These are phyloP conservation scores for Eimeria necatrix DNA, from an alignment of 169 alveolate species.

Conservation along the genomic window DNA sequence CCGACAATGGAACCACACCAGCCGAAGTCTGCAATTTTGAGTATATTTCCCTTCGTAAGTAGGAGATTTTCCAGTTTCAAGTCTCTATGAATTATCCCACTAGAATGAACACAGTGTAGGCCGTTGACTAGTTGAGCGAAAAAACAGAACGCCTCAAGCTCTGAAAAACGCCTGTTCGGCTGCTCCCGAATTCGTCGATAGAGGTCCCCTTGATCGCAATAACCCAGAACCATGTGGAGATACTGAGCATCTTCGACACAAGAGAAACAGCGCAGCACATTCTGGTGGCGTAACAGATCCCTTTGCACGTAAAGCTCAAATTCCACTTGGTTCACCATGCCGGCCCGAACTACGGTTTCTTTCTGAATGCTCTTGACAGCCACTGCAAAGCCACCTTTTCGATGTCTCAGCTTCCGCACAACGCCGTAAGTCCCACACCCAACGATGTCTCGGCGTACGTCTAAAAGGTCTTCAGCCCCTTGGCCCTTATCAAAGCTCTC, in stretches of 20 bases:
- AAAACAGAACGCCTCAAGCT: constrained; percentile 91
- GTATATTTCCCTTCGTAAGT: constrained; percentile 87
- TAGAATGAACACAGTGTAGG: constrained; percentile 93
- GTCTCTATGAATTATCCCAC: constrained; percentile 94
- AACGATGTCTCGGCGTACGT: constrained; percentile 76
- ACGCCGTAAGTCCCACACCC: constrained; percentile 96
- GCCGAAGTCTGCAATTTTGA: constrained; percentile 95
- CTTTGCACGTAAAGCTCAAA: constrained; percentile 94
- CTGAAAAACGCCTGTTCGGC: constrained; percentile 90
- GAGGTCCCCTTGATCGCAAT: constrained; percentile 94
- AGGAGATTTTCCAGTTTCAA: constrained; percentile 94
- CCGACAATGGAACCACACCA: constrained; percentile 89
- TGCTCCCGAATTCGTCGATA: constrained; percentile 90
- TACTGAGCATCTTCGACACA: constrained; percentile 93
- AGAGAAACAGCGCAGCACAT: constrained; percentile 90
- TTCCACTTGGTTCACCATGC: constrained; percentile 88
- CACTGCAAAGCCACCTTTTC: constrained; percentile 88
- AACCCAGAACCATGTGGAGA: constrained; percentile 92
- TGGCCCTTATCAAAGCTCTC: constrained; percentile 65
- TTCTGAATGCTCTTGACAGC: constrained; percentile 94
- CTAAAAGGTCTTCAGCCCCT: constrained; percentile 38
- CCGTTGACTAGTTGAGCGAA: constrained; percentile 94
- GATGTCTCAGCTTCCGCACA: constrained; percentile 92
- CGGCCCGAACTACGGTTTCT: constrained; percentile 89
- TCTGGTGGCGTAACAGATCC: constrained; percentile 91